Conservation (phyloP, 495 filamentous ascomycete genomes). For the Chaetomium tenue region DNA sequence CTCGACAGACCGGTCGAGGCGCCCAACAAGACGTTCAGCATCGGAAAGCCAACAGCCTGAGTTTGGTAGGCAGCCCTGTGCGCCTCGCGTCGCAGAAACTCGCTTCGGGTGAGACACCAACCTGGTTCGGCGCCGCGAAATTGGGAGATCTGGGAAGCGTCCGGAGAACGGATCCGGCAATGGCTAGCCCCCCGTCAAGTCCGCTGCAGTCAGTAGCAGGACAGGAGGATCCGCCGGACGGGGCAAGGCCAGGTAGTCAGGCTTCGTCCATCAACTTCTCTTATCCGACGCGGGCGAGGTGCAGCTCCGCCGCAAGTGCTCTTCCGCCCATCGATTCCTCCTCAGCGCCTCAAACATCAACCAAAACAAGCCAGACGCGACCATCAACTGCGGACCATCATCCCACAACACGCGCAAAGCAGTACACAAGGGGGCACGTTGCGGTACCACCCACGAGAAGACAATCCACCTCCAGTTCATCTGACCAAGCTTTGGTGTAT, state of each 20-base stretch:
- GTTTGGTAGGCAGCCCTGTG: conserved; percentile 39
- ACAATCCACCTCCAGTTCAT: conserved; percentile 28
- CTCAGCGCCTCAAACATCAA: conserved; percentile 6
- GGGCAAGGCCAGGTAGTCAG: conserved; percentile 54
- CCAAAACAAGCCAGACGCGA: conserved; percentile 1
- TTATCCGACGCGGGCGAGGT: conserved; percentile 55
- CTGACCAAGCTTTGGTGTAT: conserved; percentile 48
- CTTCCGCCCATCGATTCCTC: conserved; percentile 15
- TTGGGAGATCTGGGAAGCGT: conserved; percentile 45
- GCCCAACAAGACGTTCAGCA: conserved; percentile 20
- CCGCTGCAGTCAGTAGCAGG: conserved; percentile 29
- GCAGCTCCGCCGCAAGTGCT: conserved; percentile 38
- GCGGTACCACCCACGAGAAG: conserved; percentile 22
- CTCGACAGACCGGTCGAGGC: conserved; percentile 17
- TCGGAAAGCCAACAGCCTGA: conserved; percentile 33
- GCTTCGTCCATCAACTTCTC: conserved; percentile 80
- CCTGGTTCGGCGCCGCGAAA: conserved; percentile 45
- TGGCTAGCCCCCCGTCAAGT: conserved; percentile 40
- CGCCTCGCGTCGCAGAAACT: conserved; percentile 48
- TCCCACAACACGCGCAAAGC: background rate
- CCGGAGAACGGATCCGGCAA: conserved; percentile 43
- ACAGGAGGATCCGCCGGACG: conserved; percentile 22
- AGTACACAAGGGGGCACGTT: conserved; percentile 13
- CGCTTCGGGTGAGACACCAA: conserved; percentile 32
- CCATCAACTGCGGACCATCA: conserved; percentile 2